Evolutionary conservation across 106 monocot species (phyloP).

Genomic region (Cymbidium sinense): DNA sequence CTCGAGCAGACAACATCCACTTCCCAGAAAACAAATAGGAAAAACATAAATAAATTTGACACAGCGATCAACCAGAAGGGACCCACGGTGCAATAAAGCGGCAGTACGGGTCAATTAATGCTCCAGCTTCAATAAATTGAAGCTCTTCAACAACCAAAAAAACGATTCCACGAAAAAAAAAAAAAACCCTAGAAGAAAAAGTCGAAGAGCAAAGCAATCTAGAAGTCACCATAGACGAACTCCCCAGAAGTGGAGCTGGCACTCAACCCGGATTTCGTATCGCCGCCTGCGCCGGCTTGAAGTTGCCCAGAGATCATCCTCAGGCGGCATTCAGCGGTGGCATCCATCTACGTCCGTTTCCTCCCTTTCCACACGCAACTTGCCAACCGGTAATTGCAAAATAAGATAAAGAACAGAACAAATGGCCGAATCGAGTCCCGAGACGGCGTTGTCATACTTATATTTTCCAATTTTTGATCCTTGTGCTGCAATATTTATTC

Average conservation of each 20-base stretch:
- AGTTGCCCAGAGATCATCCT: slow-evolving; percentile 41
- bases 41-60: no score
- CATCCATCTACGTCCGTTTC: background rate
- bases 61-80: background rate
- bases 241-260: slow-evolving; percentile 35
- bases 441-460: no score
- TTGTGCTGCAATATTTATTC: no score
- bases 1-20: no score
- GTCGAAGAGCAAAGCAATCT: background rate
- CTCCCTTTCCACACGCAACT: background rate
- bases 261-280: slow-evolving; percentile 4
- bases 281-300: background rate
- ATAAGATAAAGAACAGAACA: no score
- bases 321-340: slow-evolving; percentile 26
- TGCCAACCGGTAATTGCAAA: no score
- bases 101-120: background rate
- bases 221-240: slow-evolving; percentile 28
- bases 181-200: background rate
- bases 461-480: no score
- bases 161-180: background rate
- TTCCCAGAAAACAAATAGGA: no score
- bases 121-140: background rate
- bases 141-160: background rate
- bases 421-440: no score
- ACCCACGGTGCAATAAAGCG: background rate